Evolutionary conservation across 2,329 filamentous ascomycete species (phyloP).

Genomic region (Colletotrichum karsti): DNA sequence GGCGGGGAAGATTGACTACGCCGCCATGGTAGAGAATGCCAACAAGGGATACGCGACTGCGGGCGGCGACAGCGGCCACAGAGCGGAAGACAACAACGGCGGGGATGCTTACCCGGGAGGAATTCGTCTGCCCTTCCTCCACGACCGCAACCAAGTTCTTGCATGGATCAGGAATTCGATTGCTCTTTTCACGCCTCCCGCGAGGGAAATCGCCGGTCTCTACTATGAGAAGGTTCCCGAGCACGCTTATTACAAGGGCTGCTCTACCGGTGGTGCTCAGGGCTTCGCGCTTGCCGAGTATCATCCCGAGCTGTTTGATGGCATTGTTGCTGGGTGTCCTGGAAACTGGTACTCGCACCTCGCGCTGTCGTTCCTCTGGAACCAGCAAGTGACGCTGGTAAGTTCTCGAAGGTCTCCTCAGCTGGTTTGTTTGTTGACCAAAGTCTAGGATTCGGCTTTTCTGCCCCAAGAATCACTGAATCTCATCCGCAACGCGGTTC

Average conservation of each 20-base stretch:
- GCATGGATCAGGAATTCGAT: slow-evolving; percentile 16
- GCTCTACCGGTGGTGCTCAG: slow-evolving; percentile 16
- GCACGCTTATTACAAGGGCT: slow-evolving; percentile 7
- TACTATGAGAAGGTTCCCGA: neutral
- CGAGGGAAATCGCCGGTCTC: neutral
- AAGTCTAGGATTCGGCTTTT: neutral
- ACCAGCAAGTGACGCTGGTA: slow-evolving; percentile 3
- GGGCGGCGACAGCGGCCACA: slow-evolving; percentile 13
- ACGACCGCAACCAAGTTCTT: slow-evolving; percentile 10
- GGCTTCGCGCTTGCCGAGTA: slow-evolving; percentile 1
- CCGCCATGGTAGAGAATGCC: slow-evolving; percentile 6
- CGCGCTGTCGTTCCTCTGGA: slow-evolving; percentile 10
- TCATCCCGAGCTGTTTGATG: slow-evolving; percentile 7
- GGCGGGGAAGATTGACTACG: slow-evolving; percentile 8
- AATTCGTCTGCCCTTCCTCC: neutral
- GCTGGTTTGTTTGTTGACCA: too few relatives aligned
- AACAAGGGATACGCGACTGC: slow-evolving; percentile 8
- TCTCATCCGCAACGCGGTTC: neutral
- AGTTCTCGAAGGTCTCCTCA: neutral
- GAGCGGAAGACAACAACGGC: neutral
- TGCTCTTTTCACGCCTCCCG: neutral
- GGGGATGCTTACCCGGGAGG: slow-evolving; percentile 12
- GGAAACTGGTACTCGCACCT: slow-evolving; percentile 24
- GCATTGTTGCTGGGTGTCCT: neutral
- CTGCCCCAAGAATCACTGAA: neutral